Base-by-base conservation (phyloP, 2,329 filamentous ascomycete genomes). In the Zymoseptoria pseudotritici region DNA sequence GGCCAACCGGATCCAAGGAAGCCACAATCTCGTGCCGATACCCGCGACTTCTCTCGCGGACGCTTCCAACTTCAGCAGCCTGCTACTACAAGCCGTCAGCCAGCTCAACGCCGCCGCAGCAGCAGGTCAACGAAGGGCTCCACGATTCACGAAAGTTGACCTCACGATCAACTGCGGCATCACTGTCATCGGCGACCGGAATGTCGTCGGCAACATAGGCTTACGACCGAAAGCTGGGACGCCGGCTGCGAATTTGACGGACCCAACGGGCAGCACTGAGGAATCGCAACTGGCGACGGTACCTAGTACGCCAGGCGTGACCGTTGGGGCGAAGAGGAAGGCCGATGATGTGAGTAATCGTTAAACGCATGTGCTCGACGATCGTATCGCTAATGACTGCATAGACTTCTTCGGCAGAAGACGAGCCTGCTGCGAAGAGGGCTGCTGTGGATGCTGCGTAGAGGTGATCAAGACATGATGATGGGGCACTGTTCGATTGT, bases 1-100 rank as follows among this genome's bases (percentile, higher is more conserved):
- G 17, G 75, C 78, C 0, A 69, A 83, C 66, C 73, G 66, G 61
- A 73, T 85, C 65, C 70, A 71, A 46, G 78, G 77, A 61, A 75
- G 75, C 69, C 74, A 78, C 69, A 85, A 85, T 69, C 67, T 81
- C 54, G 70, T 83, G 53, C 76, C 77, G 20, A 68, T 82, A 20
- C 66, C 72, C 0, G 67, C 75, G 3, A 56, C 70, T 10, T 31
- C 63, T 2, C 61, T 71, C 4, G 73, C 76, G 4, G 71, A 74
- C 74, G 79, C 68, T 68, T 74, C 66, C 65, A 73, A 59, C 73
- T 65, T 83, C 61, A 76, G 79, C 9, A 69, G 73, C 7, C 73
- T 79, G 3, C 71, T 84, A 2, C 73, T 82, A 11, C 66, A 74
- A 11, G 76, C 79, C 2, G 68, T 84, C 20, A 64, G 65, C 2